These are phyloP conservation scores for Boechera retrofracta DNA, from an alignment of 345 rosid genomes.

Conservation along the genomic window DNA sequence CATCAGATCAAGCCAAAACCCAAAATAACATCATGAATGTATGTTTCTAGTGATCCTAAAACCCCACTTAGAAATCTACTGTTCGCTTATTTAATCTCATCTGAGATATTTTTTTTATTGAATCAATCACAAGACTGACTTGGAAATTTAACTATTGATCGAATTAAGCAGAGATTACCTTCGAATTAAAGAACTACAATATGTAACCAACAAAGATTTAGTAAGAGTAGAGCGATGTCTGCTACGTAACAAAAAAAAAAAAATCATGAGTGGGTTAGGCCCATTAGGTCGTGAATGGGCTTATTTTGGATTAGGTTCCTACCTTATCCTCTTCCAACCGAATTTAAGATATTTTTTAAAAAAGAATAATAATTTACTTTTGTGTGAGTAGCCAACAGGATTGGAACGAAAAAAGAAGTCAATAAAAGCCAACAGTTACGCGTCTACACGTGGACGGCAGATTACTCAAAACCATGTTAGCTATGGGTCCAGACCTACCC, in stretches of 20 bases:
- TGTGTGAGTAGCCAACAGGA: slow-evolving; percentile 35
- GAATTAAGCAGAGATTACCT: too few relatives aligned
- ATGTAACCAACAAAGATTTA: too few relatives aligned
- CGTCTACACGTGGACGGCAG: slow-evolving; percentile 46
- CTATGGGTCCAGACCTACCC: slow-evolving; percentile 34
- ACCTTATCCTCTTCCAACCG: slow-evolving; percentile 43
- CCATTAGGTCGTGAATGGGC: slow-evolving; percentile 25
- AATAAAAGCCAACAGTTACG: slow-evolving; percentile 46
- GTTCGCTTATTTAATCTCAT: too few relatives aligned
- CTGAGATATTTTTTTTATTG: too few relatives aligned
- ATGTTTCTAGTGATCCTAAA: too few relatives aligned
- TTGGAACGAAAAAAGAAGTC: slow-evolving; percentile 30
- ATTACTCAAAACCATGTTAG: slow-evolving; percentile 36
- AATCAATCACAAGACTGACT: too few relatives aligned
- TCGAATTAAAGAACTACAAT: too few relatives aligned
- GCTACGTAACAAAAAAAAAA: background rate
- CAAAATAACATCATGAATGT: too few relatives aligned
- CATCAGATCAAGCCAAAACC: too few relatives aligned
- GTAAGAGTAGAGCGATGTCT: too few relatives aligned
- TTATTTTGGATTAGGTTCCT: slow-evolving; percentile 32
- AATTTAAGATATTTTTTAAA: slow-evolving; percentile 29
- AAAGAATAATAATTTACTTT: slow-evolving; percentile 23
- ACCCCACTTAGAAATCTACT: too few relatives aligned
- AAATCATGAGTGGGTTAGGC: slow-evolving; percentile 27
- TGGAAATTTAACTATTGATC: too few relatives aligned